These are phyloP conservation scores for Penicillium lagena DNA, from an alignment of 495 filamentous ascomycete species.

Conservation along the genomic window DNA sequence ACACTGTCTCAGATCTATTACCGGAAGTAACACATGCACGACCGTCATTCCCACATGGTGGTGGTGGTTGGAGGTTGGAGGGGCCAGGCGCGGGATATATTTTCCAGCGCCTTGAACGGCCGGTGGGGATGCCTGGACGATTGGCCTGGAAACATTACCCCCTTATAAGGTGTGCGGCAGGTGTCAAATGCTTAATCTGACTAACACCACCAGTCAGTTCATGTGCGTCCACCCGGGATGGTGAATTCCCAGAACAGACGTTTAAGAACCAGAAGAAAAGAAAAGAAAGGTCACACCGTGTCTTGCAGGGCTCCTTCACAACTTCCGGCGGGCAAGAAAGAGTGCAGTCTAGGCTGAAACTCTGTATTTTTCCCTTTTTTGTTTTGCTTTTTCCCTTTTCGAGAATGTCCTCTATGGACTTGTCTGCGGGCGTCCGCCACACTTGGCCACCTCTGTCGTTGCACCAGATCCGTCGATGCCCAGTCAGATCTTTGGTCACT, in stretches of 20 bases:
- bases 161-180: conserved; percentile 2
- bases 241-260: no score
- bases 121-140: conserved; percentile 6
- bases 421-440: no score
- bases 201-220: neutral
- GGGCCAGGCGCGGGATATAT: conserved; percentile 13
- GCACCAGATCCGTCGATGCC: no score
- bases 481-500: no score
- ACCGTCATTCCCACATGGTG: conserved; percentile 12
- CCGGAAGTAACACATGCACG: conserved; percentile 21
- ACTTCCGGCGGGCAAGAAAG: neutral
- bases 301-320: conserved; percentile 4
- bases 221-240: neutral
- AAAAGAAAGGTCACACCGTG: conserved; percentile 3
- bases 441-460: no score
- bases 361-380: neutral
- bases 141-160: conserved; percentile 20
- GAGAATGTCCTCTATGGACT: no score
- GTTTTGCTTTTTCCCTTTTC: neutral
- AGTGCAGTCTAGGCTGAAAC: no score
- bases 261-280: neutral
- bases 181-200: conserved; percentile 17
- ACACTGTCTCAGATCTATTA: conserved; percentile 33
- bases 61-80: conserved; percentile 7
- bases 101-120: conserved; percentile 7